Base-by-base conservation (phyloP, 2,329 filamentous ascomycete genomes). In the Calonectria montana region DNA sequence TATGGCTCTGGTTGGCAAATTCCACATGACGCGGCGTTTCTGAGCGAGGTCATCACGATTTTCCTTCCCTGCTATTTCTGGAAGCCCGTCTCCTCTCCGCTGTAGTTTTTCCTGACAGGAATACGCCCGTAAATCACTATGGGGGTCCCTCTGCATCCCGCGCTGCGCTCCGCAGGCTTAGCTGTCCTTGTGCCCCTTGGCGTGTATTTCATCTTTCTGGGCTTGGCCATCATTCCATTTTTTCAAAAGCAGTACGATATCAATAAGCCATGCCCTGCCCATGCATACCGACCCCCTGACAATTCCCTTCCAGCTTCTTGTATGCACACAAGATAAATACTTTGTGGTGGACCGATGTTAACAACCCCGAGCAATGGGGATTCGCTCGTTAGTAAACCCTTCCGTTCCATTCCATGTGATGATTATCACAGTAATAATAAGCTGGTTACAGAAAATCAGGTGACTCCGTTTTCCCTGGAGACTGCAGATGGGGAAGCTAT, bases 271-370 rank as follows among this genome's bases (percentile, higher is more conserved):
- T 31, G 47, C 21, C 31, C 21, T 21, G 27, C 16, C 8, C 13
- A 6, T 29, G 15, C 27, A 31, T 39, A 61, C 39, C 16, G 27
- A n/a, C 18, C 47, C 45, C 69, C 73, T 80, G 50, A 80, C 69
- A 39, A 25, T 35, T 12, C 21, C 18, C 8, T 6, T 2, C 62
- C 76, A 97, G 95, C 80, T 92, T 93, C 27, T 83, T 98, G 7
- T 99, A 98, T 81, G 92, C 93, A 31, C 93, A 98, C 83, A 94
- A 93, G 73, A 82, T 98, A 76, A 92, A 95, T 74, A 93, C 92
- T 3, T 87, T 90, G 3, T 91, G 89, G 81, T 95, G 91, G 89
- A 88, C 93, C 75, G 91, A 97, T 80, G 82, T 96, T 50, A 90
- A 95, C 73, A 87, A 91, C 71, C 94, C 95, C 0, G 94, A 97